Conservation (phyloP, 2,329 filamentous ascomycete species). For the Tolypocladium pustulatum region DNA sequence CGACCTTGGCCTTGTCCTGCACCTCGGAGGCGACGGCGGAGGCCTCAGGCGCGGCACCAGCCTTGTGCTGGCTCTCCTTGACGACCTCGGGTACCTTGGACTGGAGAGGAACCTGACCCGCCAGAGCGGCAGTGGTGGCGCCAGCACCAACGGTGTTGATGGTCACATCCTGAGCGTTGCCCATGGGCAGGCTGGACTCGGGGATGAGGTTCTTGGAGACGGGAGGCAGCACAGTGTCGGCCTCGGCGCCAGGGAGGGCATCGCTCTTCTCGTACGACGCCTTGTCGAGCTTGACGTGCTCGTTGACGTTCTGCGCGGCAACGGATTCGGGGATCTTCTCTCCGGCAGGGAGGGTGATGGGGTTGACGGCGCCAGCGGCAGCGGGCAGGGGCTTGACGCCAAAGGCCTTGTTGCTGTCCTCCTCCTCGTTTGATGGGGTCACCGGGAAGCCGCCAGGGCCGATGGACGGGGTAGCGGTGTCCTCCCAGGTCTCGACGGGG, state of each 20-base stretch:
- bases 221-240: constrained; percentile 41
- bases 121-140: constrained; percentile 59
- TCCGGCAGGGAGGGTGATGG: constrained; percentile 67
- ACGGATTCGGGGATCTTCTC: constrained; percentile 68
- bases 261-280: constrained; percentile 79
- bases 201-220: constrained; percentile 60
- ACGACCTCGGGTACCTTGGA: constrained; percentile 40
- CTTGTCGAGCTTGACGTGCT: constrained; percentile 67
- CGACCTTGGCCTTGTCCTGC: constrained; percentile 58
- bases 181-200: constrained; percentile 69
- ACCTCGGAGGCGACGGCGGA: constrained; percentile 56
- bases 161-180: constrained; percentile 27
- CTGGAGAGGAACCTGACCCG: constrained; percentile 57
- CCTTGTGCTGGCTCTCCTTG: constrained; percentile 61
- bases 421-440: constrained; percentile 48
- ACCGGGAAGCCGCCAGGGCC: constrained; percentile 46
- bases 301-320: constrained; percentile 56
- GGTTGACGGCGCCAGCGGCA: constrained; percentile 59
- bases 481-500: constrained; percentile 6
- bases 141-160: constrained; percentile 39
- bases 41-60: constrained; percentile 55
- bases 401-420: constrained; percentile 43
- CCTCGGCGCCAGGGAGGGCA: constrained; percentile 40
- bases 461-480: constrained; percentile 20
- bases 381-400: constrained; percentile 53